Conservation (phyloP, 768 basidiomycete genomes). For the Harrya chromipes region DNA sequence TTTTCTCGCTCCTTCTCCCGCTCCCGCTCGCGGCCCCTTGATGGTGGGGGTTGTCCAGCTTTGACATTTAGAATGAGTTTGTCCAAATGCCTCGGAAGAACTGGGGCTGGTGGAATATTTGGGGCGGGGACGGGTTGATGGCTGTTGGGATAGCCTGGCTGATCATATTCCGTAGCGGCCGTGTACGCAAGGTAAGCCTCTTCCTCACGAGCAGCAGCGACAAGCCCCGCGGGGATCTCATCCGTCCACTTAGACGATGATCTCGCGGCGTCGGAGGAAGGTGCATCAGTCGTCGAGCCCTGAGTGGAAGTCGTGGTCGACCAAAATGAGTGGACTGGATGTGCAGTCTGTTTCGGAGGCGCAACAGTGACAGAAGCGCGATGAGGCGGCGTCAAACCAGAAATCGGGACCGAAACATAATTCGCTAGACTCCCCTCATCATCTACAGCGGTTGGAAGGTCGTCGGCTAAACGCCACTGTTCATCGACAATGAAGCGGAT, state of each 20-base stretch:
- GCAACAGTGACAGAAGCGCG: slow-evolving; percentile 35
- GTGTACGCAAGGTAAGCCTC: slow-evolving; percentile 61
- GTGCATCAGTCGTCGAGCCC: slow-evolving; percentile 26
- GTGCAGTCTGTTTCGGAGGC: slow-evolving; percentile 24
- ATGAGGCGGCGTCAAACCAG: slow-evolving; percentile 31
- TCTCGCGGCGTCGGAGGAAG: slow-evolving; percentile 31
- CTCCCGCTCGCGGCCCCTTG: slow-evolving; percentile 33
- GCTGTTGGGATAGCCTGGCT: slow-evolving; percentile 35
- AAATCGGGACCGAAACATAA: slow-evolving; percentile 63
- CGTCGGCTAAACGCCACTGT: slow-evolving; percentile 73
- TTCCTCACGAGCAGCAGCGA: slow-evolving; percentile 79
- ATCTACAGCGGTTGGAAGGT: slow-evolving; percentile 86
- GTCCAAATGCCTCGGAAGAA: slow-evolving; percentile 86
- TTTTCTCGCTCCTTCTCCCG: slow-evolving; percentile 36
- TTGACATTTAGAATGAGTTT: slow-evolving; percentile 83
- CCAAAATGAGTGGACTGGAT: slow-evolving; percentile 43
- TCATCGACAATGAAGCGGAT: slow-evolving; percentile 95
- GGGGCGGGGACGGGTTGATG: slow-evolving; percentile 53
- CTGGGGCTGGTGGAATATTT: slow-evolving; percentile 83
- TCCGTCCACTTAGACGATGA: slow-evolving; percentile 61
- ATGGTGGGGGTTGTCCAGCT: slow-evolving; percentile 32
- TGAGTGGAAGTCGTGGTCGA: slow-evolving; percentile 36
- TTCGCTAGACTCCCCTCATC: slow-evolving; percentile 94
- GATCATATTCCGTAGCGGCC: slow-evolving; percentile 32
- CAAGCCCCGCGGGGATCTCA: slow-evolving; percentile 72